A percentile compares a stretch with the other conserved stretches of the same genome.
Evolutionary conservation across 192 early-diverging fungal species (phyloP).

Genomic region (Powellomyces hirtus): DNA sequence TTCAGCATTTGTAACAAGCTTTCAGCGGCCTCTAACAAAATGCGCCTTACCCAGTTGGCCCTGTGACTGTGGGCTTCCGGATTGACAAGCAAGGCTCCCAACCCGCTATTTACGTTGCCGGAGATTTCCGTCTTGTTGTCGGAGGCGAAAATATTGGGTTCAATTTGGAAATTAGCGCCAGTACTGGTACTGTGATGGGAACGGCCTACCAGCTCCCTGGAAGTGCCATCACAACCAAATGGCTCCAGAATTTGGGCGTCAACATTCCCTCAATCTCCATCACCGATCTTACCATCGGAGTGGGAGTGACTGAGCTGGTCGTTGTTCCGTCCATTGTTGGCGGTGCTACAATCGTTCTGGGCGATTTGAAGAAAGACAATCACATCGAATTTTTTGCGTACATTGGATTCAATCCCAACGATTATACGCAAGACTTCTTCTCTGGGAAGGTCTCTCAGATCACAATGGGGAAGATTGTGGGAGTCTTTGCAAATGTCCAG

Average conservation of each 20-base stretch:
- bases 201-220: neutral
- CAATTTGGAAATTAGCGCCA: neutral
- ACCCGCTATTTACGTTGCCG: neutral
- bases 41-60: too few relatives aligned
- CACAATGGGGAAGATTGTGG: neutral
- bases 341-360: neutral
- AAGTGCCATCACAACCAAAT: neutral
- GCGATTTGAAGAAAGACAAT: neutral
- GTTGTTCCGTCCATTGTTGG: neutral
- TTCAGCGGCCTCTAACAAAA: too few relatives aligned
- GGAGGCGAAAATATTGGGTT: neutral
- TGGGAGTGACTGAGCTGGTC: neutral
- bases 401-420: neutral
- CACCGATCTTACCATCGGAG: neutral
- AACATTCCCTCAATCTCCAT: neutral
- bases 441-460: neutral
- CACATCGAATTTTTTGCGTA: neutral
- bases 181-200: neutral
- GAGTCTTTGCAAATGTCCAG: neutral
- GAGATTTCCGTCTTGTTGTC: neutral
- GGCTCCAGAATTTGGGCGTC: neutral
- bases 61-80: neutral
- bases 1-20: too few relatives aligned
- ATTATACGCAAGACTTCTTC: neutral
- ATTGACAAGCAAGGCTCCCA: neutral